Conservation (phyloP, 495 filamentous ascomycete species). For the Aspergillus ostianus region DNA sequence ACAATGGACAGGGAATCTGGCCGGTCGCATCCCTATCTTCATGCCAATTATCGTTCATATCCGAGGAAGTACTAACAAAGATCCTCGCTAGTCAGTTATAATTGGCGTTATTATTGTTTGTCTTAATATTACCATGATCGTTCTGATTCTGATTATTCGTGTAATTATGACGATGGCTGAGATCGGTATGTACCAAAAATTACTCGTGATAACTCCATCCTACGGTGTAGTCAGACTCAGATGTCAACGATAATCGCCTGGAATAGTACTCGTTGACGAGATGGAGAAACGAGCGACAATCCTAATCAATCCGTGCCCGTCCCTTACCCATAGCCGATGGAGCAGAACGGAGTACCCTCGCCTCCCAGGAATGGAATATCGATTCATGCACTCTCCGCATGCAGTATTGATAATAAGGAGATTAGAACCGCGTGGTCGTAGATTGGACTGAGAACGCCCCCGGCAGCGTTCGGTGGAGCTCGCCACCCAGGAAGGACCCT, state of each 20-base stretch:
- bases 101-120: too few species aligned
- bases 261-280: background rate
- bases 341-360: slow-evolving; percentile 1
- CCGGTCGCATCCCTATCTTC: slow-evolving; percentile 15
- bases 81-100: too few species aligned
- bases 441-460: slow-evolving; percentile 12
- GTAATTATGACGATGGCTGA: too few species aligned
- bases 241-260: too few species aligned
- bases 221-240: too few species aligned
- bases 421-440: slow-evolving; percentile 9
- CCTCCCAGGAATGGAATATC: background rate
- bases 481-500: background rate
- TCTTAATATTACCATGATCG: too few species aligned
- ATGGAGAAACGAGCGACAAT: background rate
- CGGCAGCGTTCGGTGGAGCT: slow-evolving; percentile 10
- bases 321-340: slow-evolving; percentile 1
- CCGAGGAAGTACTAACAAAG: background rate
- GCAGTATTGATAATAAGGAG: slow-evolving; percentile 13
- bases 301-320: background rate
- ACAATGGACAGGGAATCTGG: slow-evolving; percentile 12
- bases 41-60: background rate
- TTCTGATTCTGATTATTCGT: too few species aligned
- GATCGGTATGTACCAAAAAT: too few species aligned
- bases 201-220: too few species aligned
- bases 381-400: slow-evolving; percentile 20